Evolutionary conservation across 305 asterid genomes (phyloP), one percentile per base, ranked within the genome.

Genomic region (Fraxinus greggii): DNA sequence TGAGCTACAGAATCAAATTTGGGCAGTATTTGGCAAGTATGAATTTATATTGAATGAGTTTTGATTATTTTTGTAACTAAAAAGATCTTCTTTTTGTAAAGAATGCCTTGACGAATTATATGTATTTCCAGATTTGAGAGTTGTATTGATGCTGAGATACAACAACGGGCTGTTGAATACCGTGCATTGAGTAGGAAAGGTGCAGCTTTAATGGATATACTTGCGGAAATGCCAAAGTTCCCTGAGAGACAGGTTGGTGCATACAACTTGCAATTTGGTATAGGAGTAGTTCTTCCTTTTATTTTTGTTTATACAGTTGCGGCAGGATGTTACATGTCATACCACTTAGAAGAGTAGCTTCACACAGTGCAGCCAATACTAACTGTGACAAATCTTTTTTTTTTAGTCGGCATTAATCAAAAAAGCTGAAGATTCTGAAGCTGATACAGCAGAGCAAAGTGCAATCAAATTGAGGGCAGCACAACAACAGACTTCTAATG

Each of bases 181-280:
- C 89, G 91, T 80, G 97, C 97, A 82, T 81, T 97, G 91, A 95
- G 99, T 90, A 89, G 87, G 92, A 97, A 93, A 90, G 98, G 98
- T 83, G 96, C 97, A 77, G 91, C 92, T 85, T 88, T 95, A 76
- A 89, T 90, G 98, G 98, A 92, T 87, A 87, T 97, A 86, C 93
- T 97, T 84, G 98, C 99, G 83, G 98, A 97, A 93, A 97, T 97
- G 99, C 99, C 98, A 1, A 95, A 97, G 90, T 95, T 97, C 83
- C 98, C 99, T 31, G 99, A 97, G 88, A 89, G 99, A 79, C 99
- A 97, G 98, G 99, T 95, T 80, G 75, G 72, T 26, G 40, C 63
- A 67, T 28, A 59, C 63, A 32, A 65, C 76, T 67, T 82, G 72
- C 82, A n/a, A 42, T 72, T 76, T 75, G 78, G 80, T 76, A 78